These are phyloP conservation scores for Arthrobotrys conoides DNA, from an alignment of 2,329 filamentous ascomycete species.

Conservation along the genomic window DNA sequence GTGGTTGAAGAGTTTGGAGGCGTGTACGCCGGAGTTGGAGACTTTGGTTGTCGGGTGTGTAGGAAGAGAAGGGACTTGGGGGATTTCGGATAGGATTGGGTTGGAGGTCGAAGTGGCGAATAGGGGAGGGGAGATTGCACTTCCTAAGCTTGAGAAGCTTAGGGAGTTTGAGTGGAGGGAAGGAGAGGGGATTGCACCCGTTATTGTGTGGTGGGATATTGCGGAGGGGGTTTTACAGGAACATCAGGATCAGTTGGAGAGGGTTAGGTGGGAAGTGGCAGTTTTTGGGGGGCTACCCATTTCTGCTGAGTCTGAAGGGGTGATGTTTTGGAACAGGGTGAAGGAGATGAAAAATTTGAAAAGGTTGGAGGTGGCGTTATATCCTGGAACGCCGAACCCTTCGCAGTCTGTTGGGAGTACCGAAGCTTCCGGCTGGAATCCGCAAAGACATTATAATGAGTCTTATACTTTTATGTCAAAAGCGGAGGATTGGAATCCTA, in stretches of 20 bases:
- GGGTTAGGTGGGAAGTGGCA: slow-evolving; percentile 12
- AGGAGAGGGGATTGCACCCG: slow-evolving; percentile 10
- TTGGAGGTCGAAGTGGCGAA: slow-evolving; percentile 5
- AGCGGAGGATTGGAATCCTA: slow-evolving; percentile 24
- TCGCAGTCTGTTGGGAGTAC: not conserved
- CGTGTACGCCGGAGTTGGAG: slow-evolving; percentile 31
- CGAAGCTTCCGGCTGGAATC: not conserved
- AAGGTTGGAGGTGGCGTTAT: slow-evolving; percentile 24
- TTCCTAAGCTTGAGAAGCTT: slow-evolving; percentile 29
- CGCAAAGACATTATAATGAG: not conserved
- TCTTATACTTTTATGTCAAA: not conserved
- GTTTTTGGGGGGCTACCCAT: not conserved
- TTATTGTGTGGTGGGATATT: not conserved
- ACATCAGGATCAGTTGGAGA: slow-evolving; percentile 29
- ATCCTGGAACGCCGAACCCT: not conserved
- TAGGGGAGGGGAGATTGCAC: slow-evolving; percentile 3
- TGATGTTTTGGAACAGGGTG: not conserved
- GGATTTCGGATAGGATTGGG: slow-evolving; percentile 39
- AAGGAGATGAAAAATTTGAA: slow-evolving; percentile 2
- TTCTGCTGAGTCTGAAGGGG: not conserved
- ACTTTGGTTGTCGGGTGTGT: slow-evolving; percentile 28
- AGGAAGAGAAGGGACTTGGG: slow-evolving; percentile 8
- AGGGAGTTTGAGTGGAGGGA: slow-evolving; percentile 40
- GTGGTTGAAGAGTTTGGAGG: slow-evolving; percentile 44
- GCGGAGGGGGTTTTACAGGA: slow-evolving; percentile 6